phyloP scores from a whole-genome alignment of 371 early-diverging fungal genomes.

The Coemansia sp. region DNA sequence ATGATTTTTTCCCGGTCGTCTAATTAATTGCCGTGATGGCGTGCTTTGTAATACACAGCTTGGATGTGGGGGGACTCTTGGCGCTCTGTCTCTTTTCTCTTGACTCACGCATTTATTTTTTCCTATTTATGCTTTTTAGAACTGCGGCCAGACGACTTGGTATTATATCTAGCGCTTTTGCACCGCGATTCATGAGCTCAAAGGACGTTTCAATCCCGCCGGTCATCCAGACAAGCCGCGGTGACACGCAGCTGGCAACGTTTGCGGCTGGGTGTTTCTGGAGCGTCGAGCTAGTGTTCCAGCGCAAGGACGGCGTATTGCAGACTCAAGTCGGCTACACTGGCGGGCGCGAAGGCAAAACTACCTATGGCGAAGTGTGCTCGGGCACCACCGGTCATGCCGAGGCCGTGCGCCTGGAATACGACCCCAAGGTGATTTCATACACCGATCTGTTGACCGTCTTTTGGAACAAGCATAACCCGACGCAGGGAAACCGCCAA shows the following conservation, averaged over 20 bases:
- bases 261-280: conserved; percentile 77
- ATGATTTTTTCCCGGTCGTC: too few relatives aligned
- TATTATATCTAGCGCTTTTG: conserved; percentile 1
- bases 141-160: background rate
- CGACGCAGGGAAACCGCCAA: conserved; percentile 63
- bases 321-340: conserved; percentile 80
- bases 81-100: background rate
- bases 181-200: conserved; percentile 17
- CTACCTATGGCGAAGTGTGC: conserved; percentile 65
- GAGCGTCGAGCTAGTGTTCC: conserved; percentile 84
- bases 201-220: conserved; percentile 28
- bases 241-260: conserved; percentile 53
- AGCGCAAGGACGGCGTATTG: conserved; percentile 61
- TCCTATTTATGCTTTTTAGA: background rate
- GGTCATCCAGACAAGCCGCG: conserved; percentile 15
- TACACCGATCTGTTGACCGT: conserved; percentile 74
- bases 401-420: conserved; percentile 78
- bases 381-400: conserved; percentile 63
- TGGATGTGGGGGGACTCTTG: too few relatives aligned
- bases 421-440: conserved; percentile 66
- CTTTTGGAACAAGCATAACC: conserved; percentile 87
- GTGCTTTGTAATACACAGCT: too few relatives aligned
- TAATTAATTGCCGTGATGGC: too few relatives aligned
- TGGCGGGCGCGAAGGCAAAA: conserved; percentile 62
- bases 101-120: background rate